Evolutionary conservation across 441 rosid genomes (phyloP), one percentile per base, ranked within the genome.

Genomic region (Aleurites moluccanus): DNA sequence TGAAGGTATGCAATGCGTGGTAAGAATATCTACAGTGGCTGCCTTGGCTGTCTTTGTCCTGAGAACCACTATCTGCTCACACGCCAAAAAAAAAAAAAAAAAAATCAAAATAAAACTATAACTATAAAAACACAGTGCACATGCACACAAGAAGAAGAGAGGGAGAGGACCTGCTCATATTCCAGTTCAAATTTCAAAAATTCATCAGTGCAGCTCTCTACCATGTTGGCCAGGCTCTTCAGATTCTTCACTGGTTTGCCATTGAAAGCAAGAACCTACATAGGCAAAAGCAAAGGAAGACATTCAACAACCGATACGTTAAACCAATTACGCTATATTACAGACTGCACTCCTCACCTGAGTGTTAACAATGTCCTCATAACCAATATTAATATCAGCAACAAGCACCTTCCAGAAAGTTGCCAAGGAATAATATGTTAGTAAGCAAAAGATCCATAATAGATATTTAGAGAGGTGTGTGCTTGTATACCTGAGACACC

Each of bases 331-430:
- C 64, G 33, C 42, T 20, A 11, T 11, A 47, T 55, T 20, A 68
- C 27, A 44, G 40, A 72, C 38, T 21, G 52, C 61, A 30, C 62
- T 74, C 18, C 85, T 71, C 72, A 96, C 98, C 97, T 91, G 97
- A 38, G 97, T 93, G 80, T 96, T 96, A 78, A 96, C 96, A 70
- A 96, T 88, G 70, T 85, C 97, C 77, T 95, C 98, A 20, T 96
- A 96, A 64, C 99, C 97, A 78, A 95, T 89, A 75, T 95, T 95
- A 65, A 91, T 86, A 82, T 93, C 99, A 85, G 97, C 94, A 67
- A 92, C 99, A 62, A 95, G 99, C 75, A 95, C 99, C 99, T 93
- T 79, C 28, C 30, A 56, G 33, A 57, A 65, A 67, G 50, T 73
- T 74, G 38, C 69, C 67, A 77, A 15, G 18, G 67, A 30, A 70